Percentiles rank a stretch among this genome's conserved stretches.
phyloP scores from a whole-genome alignment of 1,284 basidiomycete species.

The Phellopilus nigrolimitatus region DNA sequence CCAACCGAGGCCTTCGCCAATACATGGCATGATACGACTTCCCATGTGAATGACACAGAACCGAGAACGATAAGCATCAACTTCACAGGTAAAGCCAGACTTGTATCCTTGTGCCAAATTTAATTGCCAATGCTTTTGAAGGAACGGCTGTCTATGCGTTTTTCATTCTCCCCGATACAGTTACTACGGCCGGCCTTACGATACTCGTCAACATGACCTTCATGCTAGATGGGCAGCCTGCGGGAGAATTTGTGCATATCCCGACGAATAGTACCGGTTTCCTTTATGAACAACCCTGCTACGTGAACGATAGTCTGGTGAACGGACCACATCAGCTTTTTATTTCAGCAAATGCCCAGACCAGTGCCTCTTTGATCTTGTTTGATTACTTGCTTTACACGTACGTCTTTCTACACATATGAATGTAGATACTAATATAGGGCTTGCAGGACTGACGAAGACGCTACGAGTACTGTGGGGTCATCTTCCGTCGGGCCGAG shows the following conservation, averaged over 20 bases:
- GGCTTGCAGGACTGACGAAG: too few species aligned
- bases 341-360: background rate
- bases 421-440: background rate
- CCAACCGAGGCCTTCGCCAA: background rate
- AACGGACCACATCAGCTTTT: background rate
- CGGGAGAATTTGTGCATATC: constrained; percentile 1
- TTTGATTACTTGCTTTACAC: constrained; percentile 16
- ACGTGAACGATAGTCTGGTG: background rate
- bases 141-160: constrained; percentile 6
- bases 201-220: constrained; percentile 5
- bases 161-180: constrained; percentile 6
- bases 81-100: constrained; percentile 2
- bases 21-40: constrained; percentile 9
- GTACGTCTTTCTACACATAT: background rate
- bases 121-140: background rate
- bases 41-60: background rate
- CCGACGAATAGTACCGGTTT: constrained; percentile 4
- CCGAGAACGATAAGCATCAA: background rate
- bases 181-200: background rate
- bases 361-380: background rate
- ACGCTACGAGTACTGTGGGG: too few species aligned
- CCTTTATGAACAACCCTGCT: constrained; percentile 6
- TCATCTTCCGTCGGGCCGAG: too few species aligned
- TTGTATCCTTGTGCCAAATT: background rate
- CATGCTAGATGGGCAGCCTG: constrained; percentile 1